Evolutionary conservation across 2,329 filamentous ascomycete species (phyloP).

Genomic region (Aspergillus flavus): DNA sequence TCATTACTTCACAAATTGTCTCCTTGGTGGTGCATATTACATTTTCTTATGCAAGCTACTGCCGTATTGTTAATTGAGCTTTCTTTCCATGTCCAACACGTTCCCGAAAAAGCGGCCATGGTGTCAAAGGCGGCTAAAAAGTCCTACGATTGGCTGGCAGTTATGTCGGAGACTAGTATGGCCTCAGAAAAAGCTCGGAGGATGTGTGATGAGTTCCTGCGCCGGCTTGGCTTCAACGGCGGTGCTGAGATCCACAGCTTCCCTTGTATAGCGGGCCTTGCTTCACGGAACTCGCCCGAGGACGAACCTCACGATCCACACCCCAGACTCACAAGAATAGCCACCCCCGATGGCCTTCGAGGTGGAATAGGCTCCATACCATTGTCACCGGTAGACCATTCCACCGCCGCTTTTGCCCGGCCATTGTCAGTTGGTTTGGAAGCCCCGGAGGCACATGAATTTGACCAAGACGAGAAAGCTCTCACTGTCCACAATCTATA

Average conservation of each 20-base stretch:
- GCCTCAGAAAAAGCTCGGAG: constrained; percentile 37
- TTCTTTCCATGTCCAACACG: constrained; percentile 45
- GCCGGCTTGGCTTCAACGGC: constrained; percentile 36
- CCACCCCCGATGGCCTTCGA: background rate
- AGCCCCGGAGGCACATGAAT: constrained; percentile 14
- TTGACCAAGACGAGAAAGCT: constrained; percentile 10
- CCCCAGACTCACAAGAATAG: background rate
- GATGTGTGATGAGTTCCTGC: constrained; percentile 40
- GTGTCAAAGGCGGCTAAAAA: constrained; percentile 40
- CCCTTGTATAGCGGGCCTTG: constrained; percentile 15
- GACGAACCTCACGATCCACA: background rate
- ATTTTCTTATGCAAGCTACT: constrained; percentile 49
- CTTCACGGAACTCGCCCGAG: background rate
- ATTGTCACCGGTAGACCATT: background rate
- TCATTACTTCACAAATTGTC: constrained; percentile 39
- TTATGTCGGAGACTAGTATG: constrained; percentile 33
- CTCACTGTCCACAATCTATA: constrained; percentile 23
- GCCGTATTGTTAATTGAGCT: constrained; percentile 49
- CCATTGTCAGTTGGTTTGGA: background rate
- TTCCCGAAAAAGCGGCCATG: constrained; percentile 43
- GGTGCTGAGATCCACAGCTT: constrained; percentile 31
- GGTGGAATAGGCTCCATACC: background rate
- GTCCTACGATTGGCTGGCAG: constrained; percentile 37
- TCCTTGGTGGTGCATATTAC: constrained; percentile 50
- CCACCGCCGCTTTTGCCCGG: background rate